Percentiles rank a stretch among this genome's conserved stretches.
Evolutionary conservation across 2,329 filamentous ascomycete genomes (phyloP).

Genomic region (Monosporascus sp.): DNA sequence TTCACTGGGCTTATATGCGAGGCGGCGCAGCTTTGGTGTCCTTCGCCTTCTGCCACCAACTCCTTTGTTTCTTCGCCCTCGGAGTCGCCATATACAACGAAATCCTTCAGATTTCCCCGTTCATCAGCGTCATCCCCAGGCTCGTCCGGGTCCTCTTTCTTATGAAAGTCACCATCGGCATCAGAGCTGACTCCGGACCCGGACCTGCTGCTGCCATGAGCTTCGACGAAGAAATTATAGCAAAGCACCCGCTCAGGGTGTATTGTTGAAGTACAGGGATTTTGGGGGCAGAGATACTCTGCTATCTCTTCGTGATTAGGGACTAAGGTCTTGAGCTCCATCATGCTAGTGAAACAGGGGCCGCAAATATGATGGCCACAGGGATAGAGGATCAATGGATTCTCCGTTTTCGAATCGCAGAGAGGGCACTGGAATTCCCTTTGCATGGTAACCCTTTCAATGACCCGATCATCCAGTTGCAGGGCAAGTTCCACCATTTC

Average conservation of each 20-base stretch:
- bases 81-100: conserved; percentile 15
- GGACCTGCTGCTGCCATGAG: conserved; percentile 8
- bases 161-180: conserved; percentile 8
- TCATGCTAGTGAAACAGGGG: conserved; percentile 20
- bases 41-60: not conserved
- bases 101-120: conserved; percentile 16
- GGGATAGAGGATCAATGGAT: conserved; percentile 23
- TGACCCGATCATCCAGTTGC: conserved; percentile 9
- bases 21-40: not conserved
- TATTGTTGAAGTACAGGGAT: conserved; percentile 10
- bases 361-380: conserved; percentile 27
- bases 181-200: conserved; percentile 1
- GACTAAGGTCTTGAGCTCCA: conserved; percentile 7
- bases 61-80: conserved; percentile 6
- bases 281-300: conserved; percentile 5
- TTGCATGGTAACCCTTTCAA: conserved; percentile 14
- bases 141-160: no score
- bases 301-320: not conserved
- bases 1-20: not conserved
- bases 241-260: conserved; percentile 19
- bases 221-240: conserved; percentile 18
- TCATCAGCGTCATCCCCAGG: conserved; percentile 7
- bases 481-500: conserved; percentile 24
- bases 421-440: conserved; percentile 18
- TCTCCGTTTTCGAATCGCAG: conserved; percentile 14